These are phyloP conservation scores for Piedraia hortae DNA, from an alignment of 2,329 filamentous ascomycete genomes.

Conservation along the genomic window DNA sequence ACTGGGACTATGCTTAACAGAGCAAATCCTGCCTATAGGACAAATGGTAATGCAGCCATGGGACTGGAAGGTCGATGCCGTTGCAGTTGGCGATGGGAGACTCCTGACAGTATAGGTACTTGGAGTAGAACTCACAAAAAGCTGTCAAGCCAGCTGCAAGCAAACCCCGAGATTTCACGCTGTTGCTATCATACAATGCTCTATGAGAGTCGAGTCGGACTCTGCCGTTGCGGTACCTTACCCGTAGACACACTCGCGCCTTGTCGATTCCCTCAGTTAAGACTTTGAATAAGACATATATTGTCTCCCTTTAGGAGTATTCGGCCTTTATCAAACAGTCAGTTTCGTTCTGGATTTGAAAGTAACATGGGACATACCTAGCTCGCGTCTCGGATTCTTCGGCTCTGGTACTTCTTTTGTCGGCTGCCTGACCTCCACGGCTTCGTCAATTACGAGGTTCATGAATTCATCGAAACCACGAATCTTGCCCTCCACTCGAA, in stretches of 20 bases:
- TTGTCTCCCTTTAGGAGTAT: constrained; percentile 75
- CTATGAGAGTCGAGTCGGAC: too few species aligned
- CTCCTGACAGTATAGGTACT: too few species aligned
- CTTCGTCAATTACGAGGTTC: constrained; percentile 92
- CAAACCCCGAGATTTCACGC: too few species aligned
- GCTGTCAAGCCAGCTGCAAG: too few species aligned
- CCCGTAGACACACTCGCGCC: too few species aligned
- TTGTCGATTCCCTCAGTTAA: constrained; percentile 3
- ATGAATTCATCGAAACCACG: constrained; percentile 97
- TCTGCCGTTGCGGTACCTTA: too few species aligned
- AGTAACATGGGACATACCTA: constrained; percentile 30
- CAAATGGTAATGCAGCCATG: constrained; percentile 45
- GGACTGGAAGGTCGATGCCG: constrained; percentile 55
- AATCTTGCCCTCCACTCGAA: constrained; percentile 90
- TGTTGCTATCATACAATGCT: too few species aligned
- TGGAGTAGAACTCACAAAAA: too few species aligned
- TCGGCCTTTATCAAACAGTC: constrained; percentile 28
- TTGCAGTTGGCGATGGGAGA: constrained; percentile 11
- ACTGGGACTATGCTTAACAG: constrained; percentile 59
- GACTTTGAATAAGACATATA: constrained; percentile 43
- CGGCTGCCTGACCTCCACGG: constrained; percentile 65
- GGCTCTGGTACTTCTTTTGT: constrained; percentile 50
- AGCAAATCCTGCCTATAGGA: constrained; percentile 47
- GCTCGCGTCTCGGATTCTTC: constrained; percentile 42
- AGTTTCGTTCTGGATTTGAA: constrained; percentile 1